Evolutionary conservation across 768 basidiomycete genomes (phyloP), one percentile per base, ranked within the genome.

Genomic region (Panus rudis): DNA sequence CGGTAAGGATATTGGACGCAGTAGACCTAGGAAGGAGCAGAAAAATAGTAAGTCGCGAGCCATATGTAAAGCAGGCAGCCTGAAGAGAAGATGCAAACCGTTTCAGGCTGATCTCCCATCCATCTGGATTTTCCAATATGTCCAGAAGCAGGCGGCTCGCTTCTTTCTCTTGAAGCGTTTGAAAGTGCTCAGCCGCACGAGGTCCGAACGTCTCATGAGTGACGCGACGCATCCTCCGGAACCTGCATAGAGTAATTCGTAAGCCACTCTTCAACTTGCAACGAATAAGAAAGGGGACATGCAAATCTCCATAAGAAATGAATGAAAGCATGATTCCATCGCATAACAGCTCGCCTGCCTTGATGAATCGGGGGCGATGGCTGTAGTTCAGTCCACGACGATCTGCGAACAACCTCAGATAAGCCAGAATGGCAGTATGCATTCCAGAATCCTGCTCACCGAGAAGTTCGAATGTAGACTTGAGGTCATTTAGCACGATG

Each of bases 321-420:
- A 44, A 38, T 4, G 34, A 12, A 13, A 44, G 17, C 5, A 44
- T n/a, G 8, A 44, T 8, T 5, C 35, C 22, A 7, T 33, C 31
- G 21, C 43, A 38, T 6, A 44, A 27, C 4, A 44, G 13, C 6
- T 44, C 43, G 22, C 35, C 21, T 4, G 43, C 16, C 21, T 34
- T 37, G 34, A 44, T 23, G 21, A 44, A 32, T 19, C 22, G 43
- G 6, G 43, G 43, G 13, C 43, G 37, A 32, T 44, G 22, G 34
- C 43, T 38, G 13, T 16, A 41, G 25, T 24, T 42, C 5, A 6
- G 12, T n/a, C 21, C 21, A 31, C 13, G 26, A 13, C 40, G 40
- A 8, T 41, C 40, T 41, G 26, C 5, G 6, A 21, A n/a, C 6
- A 16, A 14, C 13, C 7, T 16, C 19, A 16, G 22, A 16, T 16